phyloP scores from a whole-genome alignment of 345 rosid genomes.

The Rhizophora apiculata region DNA sequence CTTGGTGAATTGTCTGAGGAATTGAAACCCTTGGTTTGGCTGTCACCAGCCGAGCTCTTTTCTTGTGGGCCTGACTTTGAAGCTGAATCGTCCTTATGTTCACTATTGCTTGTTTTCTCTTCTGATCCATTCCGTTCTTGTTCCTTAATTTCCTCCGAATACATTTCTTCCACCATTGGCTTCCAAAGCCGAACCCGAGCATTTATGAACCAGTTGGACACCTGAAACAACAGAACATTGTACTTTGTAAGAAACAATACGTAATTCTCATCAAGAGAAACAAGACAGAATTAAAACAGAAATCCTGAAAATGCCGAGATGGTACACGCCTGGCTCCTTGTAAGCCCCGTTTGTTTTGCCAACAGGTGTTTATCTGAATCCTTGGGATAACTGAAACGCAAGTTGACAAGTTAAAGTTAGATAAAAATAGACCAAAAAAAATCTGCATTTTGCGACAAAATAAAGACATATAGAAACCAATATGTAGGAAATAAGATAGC shows the following conservation, averaged over 20 bases:
- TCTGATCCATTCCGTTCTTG: slow-evolving; percentile 68
- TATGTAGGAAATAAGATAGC: too few relatives aligned
- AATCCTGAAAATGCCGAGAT: background rate
- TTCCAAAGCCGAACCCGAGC: slow-evolving; percentile 99
- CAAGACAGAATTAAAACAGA: background rate
- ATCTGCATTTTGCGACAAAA: background rate
- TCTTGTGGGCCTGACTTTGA: slow-evolving; percentile 55
- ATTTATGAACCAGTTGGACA: slow-evolving; percentile 97
- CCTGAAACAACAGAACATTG: slow-evolving; percentile 36
- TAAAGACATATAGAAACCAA: background rate
- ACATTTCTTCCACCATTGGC: slow-evolving; percentile 99
- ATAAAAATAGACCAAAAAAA: background rate
- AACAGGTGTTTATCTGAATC: slow-evolving; percentile 91
- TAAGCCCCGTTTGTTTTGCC: slow-evolving; percentile 95
- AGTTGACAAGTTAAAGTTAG: background rate
- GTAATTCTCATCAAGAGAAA: too few relatives aligned
- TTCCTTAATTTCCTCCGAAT: slow-evolving; percentile 75
- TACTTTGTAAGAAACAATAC: background rate
- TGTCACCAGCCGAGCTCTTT: slow-evolving; percentile 37
- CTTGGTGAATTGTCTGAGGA: slow-evolving; percentile 31
- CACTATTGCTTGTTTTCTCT: slow-evolving; percentile 59
- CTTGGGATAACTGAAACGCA: slow-evolving; percentile 71
- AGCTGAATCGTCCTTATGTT: slow-evolving; percentile 52
- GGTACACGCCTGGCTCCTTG: slow-evolving; percentile 71
- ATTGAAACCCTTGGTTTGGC: slow-evolving; percentile 32